Evolutionary conservation across 805 yeast genomes (phyloP).

Genomic region (Zygosaccharomyces pseudorouxii): DNA sequence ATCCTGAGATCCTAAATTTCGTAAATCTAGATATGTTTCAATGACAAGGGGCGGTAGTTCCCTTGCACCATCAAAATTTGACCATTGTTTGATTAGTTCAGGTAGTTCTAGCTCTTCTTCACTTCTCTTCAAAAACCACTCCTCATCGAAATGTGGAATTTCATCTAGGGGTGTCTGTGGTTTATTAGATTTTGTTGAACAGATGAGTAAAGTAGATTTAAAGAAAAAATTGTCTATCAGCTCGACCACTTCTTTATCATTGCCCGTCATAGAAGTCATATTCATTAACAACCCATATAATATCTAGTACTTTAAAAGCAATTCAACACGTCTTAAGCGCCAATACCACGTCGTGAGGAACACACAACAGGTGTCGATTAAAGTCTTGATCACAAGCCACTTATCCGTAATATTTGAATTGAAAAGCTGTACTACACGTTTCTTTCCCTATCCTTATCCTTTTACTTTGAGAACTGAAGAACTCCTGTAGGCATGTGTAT

Average conservation of each 20-base stretch:
- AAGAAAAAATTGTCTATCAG: slow-evolving; percentile 59
- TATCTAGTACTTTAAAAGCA: neutral
- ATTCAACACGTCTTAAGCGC: slow-evolving; percentile 1
- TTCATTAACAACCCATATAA: neutral
- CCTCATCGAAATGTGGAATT: slow-evolving; percentile 14
- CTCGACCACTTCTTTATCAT: slow-evolving; percentile 27
- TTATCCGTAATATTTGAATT: neutral
- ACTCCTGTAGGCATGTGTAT: slow-evolving; percentile 4
- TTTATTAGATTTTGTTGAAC: slow-evolving; percentile 41
- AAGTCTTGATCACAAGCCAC: neutral
- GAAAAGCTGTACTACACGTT: neutral
- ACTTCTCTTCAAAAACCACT: slow-evolving; percentile 13
- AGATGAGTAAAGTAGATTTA: slow-evolving; percentile 55
- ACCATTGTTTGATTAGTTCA: slow-evolving; percentile 53
- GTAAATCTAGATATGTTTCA: slow-evolving; percentile 73
- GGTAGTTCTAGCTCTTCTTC: slow-evolving; percentile 14
- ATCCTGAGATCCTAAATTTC: slow-evolving; percentile 52
- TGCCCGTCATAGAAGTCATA: slow-evolving; percentile 4
- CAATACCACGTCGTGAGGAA: slow-evolving; percentile 1
- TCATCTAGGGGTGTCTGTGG: slow-evolving; percentile 21
- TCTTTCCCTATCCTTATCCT: neutral
- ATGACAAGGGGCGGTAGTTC: slow-evolving; percentile 76
- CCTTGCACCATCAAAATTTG: slow-evolving; percentile 45
- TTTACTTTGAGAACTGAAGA: neutral
- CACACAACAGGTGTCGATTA: neutral